Evolutionary conservation across 495 filamentous ascomycete species (phyloP), one percentile per base, ranked within the genome.

Genomic region (Penicillium coffeae): DNA sequence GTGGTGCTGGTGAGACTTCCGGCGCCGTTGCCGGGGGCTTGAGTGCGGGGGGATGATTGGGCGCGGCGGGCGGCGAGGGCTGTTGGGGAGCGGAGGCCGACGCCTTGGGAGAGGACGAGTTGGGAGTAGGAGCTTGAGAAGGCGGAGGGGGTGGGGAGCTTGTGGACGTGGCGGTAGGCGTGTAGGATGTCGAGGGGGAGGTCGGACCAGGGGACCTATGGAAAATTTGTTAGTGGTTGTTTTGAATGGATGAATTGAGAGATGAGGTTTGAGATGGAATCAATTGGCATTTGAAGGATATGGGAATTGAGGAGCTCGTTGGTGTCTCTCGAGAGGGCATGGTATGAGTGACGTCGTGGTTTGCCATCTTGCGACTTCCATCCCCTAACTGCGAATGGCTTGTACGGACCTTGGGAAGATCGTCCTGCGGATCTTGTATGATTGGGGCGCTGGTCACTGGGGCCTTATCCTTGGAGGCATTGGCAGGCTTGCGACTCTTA

Each of bases 161-260:
- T 81, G 72, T 92, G 86, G 50, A 83, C 78, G 59, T 87, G 81
- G 50, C 88, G 84, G 73, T 95, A 95, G 60, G 80, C 78, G 66
- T 92, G 85, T 48, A 95, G 81, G 55, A 89, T 74, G 15, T 80
- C 73, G 53, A 81, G 71, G 14, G 88, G 82, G 57, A 90, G 84
- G 21, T 84, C 78, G 27, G 79, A 73, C 89, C 89, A 94, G 53
- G 82, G 76, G 46, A 94, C 78, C 89, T 94, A 56, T 8, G 21
- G 42, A n/a, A n/a, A n/a, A n/a, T n/a, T 36, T 36, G 21, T 27
- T 16, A 36, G 8, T 41, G 21, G 20, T 3, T 16, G 18, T 16
- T 22, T 32, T 12, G 14, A 21, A 20, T 34, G 16, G 9, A 6
- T 34, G 18, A 9, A 7, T 2, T 38, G 40, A 42, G 20, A 27